Evolutionary conservation across 805 yeast species (phyloP).

Genomic region (Barnettozyma siamensis): DNA sequence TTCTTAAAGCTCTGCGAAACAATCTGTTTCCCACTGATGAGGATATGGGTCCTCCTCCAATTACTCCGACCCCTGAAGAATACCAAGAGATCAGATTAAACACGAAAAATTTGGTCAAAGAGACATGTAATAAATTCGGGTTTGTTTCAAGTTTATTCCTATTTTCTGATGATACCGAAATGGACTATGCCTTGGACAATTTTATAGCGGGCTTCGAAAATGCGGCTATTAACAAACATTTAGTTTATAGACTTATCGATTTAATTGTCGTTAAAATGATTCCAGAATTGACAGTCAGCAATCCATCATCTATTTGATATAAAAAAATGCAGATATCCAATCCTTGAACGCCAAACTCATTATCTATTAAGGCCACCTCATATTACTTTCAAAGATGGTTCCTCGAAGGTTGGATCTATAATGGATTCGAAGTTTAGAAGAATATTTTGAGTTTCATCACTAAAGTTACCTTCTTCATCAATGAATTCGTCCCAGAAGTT

Average conservation of each 20-base stretch:
- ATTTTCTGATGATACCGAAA: conserved; percentile 18
- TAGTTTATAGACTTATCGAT: conserved; percentile 39
- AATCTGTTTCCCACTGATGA: conserved; percentile 44
- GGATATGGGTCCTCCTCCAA: conserved; percentile 42
- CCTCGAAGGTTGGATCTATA: not conserved
- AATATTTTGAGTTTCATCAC: conserved; percentile 15
- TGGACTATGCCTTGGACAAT: conserved; percentile 23
- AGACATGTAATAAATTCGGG: conserved; percentile 16
- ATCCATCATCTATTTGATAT: not conserved
- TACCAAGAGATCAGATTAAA: conserved; percentile 27
- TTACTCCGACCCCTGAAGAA: conserved; percentile 36
- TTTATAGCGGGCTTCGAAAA: conserved; percentile 32
- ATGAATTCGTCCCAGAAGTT: conserved; percentile 26
- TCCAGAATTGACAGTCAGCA: conserved; percentile 29
- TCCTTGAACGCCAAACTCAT: too few relatives aligned
- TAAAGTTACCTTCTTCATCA: conserved; percentile 23
- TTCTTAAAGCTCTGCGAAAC: conserved; percentile 29
- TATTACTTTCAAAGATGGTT: not conserved
- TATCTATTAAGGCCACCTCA: too few relatives aligned
- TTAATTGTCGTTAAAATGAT: conserved; percentile 33
- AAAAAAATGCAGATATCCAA: too few relatives aligned
- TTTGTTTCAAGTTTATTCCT: conserved; percentile 18
- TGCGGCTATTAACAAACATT: conserved; percentile 36
- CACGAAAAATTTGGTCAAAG: conserved; percentile 24
- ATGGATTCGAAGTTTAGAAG: conserved; percentile 20